A percentile compares a stretch with the other conserved stretches of the same genome.
Conservation (phyloP, 139 green algal genomes). For the Parachlorella kessleri region DNA sequence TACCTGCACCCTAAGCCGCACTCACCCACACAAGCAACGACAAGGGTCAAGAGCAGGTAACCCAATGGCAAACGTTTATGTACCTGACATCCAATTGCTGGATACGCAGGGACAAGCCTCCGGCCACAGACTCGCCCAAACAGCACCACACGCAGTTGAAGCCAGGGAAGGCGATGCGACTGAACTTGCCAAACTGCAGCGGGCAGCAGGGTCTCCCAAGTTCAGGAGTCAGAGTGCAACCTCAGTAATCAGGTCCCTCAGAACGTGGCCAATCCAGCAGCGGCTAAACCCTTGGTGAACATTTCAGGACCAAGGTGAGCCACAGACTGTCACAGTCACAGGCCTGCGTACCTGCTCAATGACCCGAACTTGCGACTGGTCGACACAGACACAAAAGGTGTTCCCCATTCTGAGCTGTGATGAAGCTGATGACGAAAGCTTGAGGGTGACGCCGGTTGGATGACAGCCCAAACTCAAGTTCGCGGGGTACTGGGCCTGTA, state of each 20-base stretch:
- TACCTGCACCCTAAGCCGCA: background rate
- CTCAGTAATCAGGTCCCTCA: no score
- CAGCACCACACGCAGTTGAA: conserved; percentile 67
- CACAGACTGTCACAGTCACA: background rate
- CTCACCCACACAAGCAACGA: background rate
- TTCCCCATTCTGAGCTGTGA: no score
- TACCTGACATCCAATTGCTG: conserved; percentile 71
- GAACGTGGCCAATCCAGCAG: background rate
- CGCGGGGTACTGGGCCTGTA: no score
- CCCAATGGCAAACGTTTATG: no score
- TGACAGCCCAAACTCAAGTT: no score
- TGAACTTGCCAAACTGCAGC: conserved; percentile 49
- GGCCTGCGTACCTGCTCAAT: conserved; percentile 30
- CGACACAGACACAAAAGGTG: conserved; percentile 24
- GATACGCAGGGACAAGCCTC: conserved; percentile 65
- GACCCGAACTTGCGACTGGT: conserved; percentile 38
- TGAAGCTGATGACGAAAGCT: no score
- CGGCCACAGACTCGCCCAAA: conserved; percentile 51
- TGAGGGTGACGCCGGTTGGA: no score
- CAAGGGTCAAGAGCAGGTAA: no score
- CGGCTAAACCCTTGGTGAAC: background rate
- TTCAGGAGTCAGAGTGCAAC: no score
- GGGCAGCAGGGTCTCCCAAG: no score
- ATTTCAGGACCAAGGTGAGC: background rate
- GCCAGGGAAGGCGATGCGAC: conserved; percentile 45